Evolutionary conservation across 192 early-diverging fungal genomes (phyloP).

Genomic region (Backusella australiensis): DNA sequence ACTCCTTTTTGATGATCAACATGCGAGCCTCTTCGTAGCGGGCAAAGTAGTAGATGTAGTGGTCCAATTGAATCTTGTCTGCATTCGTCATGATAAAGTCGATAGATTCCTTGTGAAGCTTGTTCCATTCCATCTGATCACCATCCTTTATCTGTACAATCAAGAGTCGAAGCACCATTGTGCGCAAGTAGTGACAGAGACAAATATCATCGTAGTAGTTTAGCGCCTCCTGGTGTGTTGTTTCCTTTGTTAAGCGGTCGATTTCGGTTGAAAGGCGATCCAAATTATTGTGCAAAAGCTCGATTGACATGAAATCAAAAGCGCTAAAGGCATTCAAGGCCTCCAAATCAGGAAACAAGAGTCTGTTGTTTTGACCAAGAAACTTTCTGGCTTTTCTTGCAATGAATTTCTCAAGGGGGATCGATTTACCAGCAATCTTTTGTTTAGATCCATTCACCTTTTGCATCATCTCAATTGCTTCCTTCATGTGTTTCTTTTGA

Average conservation of each 20-base stretch:
- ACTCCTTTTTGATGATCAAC: conserved; percentile 39
- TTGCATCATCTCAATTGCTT: conserved; percentile 53
- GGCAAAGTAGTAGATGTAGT: conserved; percentile 56
- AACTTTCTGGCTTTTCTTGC: conserved; percentile 81
- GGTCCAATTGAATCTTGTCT: conserved; percentile 59
- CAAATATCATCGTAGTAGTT: conserved; percentile 82
- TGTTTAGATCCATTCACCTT: conserved; percentile 65
- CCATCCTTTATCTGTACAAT: conserved; percentile 42
- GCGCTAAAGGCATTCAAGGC: conserved; percentile 71
- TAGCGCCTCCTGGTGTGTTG: conserved; percentile 30
- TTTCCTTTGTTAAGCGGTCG: conserved; percentile 23
- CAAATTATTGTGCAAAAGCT: conserved; percentile 41
- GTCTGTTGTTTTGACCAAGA: conserved; percentile 55
- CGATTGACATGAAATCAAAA: conserved; percentile 66
- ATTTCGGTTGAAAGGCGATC: conserved; percentile 47
- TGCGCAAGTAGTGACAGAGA: conserved; percentile 67
- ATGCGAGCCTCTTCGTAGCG: conserved; percentile 61
- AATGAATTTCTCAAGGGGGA: conserved; percentile 89
- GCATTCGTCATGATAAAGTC: conserved; percentile 49
- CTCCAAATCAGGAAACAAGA: conserved; percentile 78
- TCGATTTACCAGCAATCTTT: conserved; percentile 82
- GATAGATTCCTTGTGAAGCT: conserved; percentile 37
- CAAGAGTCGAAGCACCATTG: conserved; percentile 61
- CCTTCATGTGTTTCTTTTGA: conserved; percentile 4
- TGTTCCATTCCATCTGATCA: conserved; percentile 10